Evolutionary conservation across 495 filamentous ascomycete genomes (phyloP).

Genomic region (Penicillium crystallinum): DNA sequence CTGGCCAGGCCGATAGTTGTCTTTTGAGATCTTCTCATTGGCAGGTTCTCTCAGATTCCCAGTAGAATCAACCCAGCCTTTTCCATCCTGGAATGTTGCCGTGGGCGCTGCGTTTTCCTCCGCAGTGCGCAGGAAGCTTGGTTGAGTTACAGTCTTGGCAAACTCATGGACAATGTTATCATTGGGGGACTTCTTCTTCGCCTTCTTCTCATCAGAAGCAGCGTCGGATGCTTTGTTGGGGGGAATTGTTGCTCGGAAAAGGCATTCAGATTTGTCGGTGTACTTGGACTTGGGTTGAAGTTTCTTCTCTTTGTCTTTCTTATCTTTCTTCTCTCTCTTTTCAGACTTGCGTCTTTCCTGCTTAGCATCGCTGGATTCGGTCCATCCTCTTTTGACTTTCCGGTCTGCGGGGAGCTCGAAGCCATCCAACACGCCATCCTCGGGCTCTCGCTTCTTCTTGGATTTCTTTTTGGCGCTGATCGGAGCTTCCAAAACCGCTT

Average conservation of each 20-base stretch:
- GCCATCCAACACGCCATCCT: conserved; percentile 60
- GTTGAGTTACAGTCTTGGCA: conserved; percentile 68
- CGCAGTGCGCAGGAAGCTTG: conserved; percentile 62
- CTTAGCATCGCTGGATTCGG: conserved; percentile 52
- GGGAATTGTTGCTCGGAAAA: conserved; percentile 79
- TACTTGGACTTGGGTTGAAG: conserved; percentile 66
- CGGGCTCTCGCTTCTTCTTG: conserved; percentile 58
- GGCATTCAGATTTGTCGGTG: conserved; percentile 67
- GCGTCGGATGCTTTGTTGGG: conserved; percentile 41
- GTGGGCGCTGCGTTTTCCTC: conserved; percentile 29
- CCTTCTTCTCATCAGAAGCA: conserved; percentile 34
- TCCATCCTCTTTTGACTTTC: conserved; percentile 89
- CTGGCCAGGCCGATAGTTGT: conserved; percentile 33
- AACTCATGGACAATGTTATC: conserved; percentile 77
- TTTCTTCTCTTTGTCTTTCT: conserved; percentile 52
- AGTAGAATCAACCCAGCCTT: conserved; percentile 81
- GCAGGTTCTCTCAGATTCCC: conserved; percentile 67
- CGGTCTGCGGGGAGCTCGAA: conserved; percentile 66
- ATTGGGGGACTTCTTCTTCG: conserved; percentile 45
- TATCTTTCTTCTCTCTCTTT: conserved; percentile 47
- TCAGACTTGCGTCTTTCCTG: conserved; percentile 44
- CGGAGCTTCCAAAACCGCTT: conserved; percentile 8
- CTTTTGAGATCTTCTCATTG: conserved; percentile 31
- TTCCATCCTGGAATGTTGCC: conserved; percentile 53
- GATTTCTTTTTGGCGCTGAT: conserved; percentile 36